phyloP scores from a whole-genome alignment of 495 filamentous ascomycete species.

The Penicillium chermesinum region DNA sequence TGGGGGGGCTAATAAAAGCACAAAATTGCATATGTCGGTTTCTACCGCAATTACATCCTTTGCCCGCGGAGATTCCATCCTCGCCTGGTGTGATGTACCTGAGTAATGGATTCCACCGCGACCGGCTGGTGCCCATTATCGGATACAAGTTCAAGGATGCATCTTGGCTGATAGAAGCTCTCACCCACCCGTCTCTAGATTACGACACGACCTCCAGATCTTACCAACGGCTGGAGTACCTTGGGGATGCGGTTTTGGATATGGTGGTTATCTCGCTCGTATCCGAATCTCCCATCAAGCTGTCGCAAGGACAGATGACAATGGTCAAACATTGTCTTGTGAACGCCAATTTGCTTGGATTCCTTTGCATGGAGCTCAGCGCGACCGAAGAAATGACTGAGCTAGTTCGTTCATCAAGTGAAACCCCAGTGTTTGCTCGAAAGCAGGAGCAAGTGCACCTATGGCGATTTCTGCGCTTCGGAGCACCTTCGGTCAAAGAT shows the following conservation, averaged over 20 bases:
- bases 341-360: background rate
- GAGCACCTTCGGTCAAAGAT: slow-evolving; percentile 37
- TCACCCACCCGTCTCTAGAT: slow-evolving; percentile 74
- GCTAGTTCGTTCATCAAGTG: slow-evolving; percentile 40
- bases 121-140: slow-evolving; percentile 14
- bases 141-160: slow-evolving; percentile 66
- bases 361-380: slow-evolving; percentile 46
- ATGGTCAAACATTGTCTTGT: too few relatives aligned
- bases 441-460: slow-evolving; percentile 34
- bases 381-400: too few relatives aligned
- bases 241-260: slow-evolving; percentile 56
- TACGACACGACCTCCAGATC: slow-evolving; percentile 49
- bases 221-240: slow-evolving; percentile 84
- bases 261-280: background rate
- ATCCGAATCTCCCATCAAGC: background rate
- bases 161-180: slow-evolving; percentile 67
- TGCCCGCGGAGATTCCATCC: background rate
- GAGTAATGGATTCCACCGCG: slow-evolving; percentile 11
- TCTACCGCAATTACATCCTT: slow-evolving; percentile 50
- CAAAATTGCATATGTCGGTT: slow-evolving; percentile 60
- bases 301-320: background rate
- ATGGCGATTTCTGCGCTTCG: slow-evolving; percentile 67
- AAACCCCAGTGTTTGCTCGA: slow-evolving; percentile 45
- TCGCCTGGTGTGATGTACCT: background rate
- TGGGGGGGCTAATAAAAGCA: slow-evolving; percentile 58